phyloP scores from a whole-genome alignment of 2,329 filamentous ascomycete genomes.

The Orbilia ellipsospora region DNA sequence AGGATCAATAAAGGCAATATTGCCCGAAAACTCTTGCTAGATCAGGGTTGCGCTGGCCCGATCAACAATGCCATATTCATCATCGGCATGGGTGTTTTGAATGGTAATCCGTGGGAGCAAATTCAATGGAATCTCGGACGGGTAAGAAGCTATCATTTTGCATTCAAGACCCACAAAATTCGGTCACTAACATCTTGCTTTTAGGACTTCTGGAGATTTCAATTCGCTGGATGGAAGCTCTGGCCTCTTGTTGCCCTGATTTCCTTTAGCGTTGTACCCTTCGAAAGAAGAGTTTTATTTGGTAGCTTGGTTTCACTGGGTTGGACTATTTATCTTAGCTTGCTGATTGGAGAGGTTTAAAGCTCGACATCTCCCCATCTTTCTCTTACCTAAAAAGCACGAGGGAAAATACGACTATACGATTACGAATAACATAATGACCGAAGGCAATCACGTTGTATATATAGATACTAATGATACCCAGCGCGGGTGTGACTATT shows the following conservation, averaged over 20 bases:
- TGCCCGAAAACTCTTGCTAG: conserved; percentile 69
- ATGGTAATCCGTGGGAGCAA: conserved; percentile 61
- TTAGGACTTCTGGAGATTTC: conserved; percentile 60
- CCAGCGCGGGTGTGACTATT: neutral
- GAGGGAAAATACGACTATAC: neutral
- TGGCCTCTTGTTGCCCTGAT: conserved; percentile 68
- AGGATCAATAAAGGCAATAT: conserved; percentile 65
- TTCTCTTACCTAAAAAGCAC: neutral
- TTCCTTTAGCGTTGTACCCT: conserved; percentile 67
- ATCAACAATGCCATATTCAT: conserved; percentile 71
- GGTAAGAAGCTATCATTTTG: conserved; percentile 57
- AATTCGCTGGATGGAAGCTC: conserved; percentile 67
- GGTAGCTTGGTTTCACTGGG: conserved; percentile 66
- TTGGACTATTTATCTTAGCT: conserved; percentile 68
- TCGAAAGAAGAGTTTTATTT: conserved; percentile 67
- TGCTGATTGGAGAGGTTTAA: conserved; percentile 61
- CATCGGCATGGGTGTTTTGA: conserved; percentile 67
- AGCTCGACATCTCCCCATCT: neutral
- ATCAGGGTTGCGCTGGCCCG: conserved; percentile 70
- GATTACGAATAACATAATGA: conserved; percentile 19
- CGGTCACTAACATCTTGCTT: no score
- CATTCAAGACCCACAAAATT: no score
- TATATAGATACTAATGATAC: conserved; percentile 38
- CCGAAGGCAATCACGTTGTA: conserved; percentile 13
- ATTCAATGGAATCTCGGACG: conserved; percentile 61